Evolutionary conservation across 2,329 filamentous ascomycete genomes (phyloP).

Genomic region (Aspergillus sp.): DNA sequence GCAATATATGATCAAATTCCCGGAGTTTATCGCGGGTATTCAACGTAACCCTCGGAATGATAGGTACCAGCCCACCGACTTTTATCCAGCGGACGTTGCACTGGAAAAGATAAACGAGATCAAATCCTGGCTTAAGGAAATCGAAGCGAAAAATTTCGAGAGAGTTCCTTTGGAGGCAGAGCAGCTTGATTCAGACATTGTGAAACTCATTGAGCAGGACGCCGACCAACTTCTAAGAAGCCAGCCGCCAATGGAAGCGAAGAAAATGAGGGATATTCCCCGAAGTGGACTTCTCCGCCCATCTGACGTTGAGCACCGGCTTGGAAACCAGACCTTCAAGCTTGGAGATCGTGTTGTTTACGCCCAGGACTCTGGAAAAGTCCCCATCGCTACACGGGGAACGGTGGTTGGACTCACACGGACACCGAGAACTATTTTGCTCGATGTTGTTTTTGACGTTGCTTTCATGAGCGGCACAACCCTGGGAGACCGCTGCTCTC

Average conservation of each 20-base stretch:
- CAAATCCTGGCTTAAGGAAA: conserved; percentile 83
- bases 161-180: conserved; percentile 94
- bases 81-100: conserved; percentile 75
- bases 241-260: conserved; percentile 57
- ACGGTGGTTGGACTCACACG: conserved; percentile 94
- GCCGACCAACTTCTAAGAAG: conserved; percentile 64
- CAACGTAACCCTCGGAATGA: conserved; percentile 82
- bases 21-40: conserved; percentile 90
- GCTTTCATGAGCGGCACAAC: conserved; percentile 98
- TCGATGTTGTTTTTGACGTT: conserved; percentile 91
- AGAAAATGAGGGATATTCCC: conserved; percentile 77
- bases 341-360: conserved; percentile 93
- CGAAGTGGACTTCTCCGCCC: conserved; percentile 87
- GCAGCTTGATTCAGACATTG: conserved; percentile 88
- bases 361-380: conserved; percentile 87
- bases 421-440: conserved; percentile 74
- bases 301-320: conserved; percentile 89
- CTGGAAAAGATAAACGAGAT: conserved; percentile 88
- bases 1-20: conserved; percentile 90
- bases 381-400: conserved; percentile 86
- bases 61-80: conserved; percentile 78
- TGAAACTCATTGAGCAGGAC: conserved; percentile 74
- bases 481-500: conserved; percentile 82
- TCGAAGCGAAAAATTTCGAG: conserved; percentile 90
- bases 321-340: conserved; percentile 78